A percentile compares a stretch with the other conserved stretches of the same genome.
These are phyloP conservation scores for Penicillium dipodomyicola DNA, from an alignment of 495 filamentous ascomycete species.

Conservation along the genomic window DNA sequence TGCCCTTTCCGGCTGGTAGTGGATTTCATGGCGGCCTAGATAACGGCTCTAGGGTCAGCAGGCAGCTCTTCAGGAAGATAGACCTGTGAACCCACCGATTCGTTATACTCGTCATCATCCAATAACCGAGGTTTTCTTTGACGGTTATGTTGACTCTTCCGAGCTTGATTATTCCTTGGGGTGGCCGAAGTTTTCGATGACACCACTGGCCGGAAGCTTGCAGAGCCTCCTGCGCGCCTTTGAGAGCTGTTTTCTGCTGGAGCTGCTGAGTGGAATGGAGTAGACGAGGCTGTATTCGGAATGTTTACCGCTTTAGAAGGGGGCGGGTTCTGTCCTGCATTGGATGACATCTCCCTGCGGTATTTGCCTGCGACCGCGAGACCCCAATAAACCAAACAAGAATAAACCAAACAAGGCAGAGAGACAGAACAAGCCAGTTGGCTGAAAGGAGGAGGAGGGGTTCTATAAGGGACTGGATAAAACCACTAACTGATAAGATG, in stretches of 20 bases:
- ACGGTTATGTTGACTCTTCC: slow-evolving; percentile 70
- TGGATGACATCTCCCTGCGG: slow-evolving; percentile 48
- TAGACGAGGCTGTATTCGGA: slow-evolving; percentile 35
- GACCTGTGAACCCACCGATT: slow-evolving; percentile 56
- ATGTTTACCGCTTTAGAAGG: slow-evolving; percentile 48
- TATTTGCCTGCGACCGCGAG: background rate
- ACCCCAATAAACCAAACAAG: background rate
- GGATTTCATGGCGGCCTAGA: slow-evolving; percentile 75
- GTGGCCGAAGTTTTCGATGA: slow-evolving; percentile 51
- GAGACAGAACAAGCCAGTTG: background rate
- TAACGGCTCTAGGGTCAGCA: slow-evolving; percentile 22
- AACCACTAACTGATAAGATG: slow-evolving; percentile 11
- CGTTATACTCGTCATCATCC: slow-evolving; percentile 81
- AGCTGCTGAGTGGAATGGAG: slow-evolving; percentile 38
- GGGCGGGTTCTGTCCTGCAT: slow-evolving; percentile 39
- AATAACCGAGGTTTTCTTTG: slow-evolving; percentile 55
- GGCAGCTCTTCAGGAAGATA: slow-evolving; percentile 7
- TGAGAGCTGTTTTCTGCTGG: slow-evolving; percentile 54
- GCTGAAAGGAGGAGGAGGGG: background rate
- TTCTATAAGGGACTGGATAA: slow-evolving; percentile 3
- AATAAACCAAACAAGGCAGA: background rate
- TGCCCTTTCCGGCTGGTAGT: slow-evolving; percentile 84
- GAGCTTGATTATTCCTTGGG: slow-evolving; percentile 68
- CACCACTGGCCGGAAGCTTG: slow-evolving; percentile 60
- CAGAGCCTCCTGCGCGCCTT: slow-evolving; percentile 60